These are phyloP conservation scores for Aphanomyces euteiches DNA, from an alignment of 352 stramenopile species.

Conservation along the genomic window DNA sequence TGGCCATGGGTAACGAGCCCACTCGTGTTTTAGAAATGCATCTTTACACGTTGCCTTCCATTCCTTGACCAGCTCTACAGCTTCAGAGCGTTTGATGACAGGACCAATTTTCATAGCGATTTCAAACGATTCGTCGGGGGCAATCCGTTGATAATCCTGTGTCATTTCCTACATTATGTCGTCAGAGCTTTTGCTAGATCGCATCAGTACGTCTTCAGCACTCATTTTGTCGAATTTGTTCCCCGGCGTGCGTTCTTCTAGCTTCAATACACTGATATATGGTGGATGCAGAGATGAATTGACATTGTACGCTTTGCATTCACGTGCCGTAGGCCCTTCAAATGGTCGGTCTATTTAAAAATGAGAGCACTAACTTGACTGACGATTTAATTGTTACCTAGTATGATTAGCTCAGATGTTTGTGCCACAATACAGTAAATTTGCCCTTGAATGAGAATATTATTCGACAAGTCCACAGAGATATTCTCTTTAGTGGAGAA, in stretches of 20 bases:
- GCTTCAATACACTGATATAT: slow-evolving; percentile 58
- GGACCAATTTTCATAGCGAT: slow-evolving; percentile 71
- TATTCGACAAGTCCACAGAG: slow-evolving; percentile 60
- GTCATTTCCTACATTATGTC: slow-evolving; percentile 55
- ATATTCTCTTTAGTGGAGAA: slow-evolving; percentile 48
- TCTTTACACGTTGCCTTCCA: slow-evolving; percentile 54
- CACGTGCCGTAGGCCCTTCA: slow-evolving; percentile 42
- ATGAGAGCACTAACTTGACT: too few species aligned
- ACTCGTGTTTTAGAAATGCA: slow-evolving; percentile 53
- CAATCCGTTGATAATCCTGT: slow-evolving; percentile 82
- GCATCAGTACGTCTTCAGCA: slow-evolving; percentile 52
- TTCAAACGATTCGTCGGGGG: slow-evolving; percentile 70
- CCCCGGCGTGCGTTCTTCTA: slow-evolving; percentile 68
- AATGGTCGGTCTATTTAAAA: slow-evolving; percentile 52
- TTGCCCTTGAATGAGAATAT: slow-evolving; percentile 49
- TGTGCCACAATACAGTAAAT: slow-evolving; percentile 41
- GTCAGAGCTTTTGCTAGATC: not conserved
- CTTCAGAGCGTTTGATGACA: slow-evolving; percentile 41
- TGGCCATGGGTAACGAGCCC: slow-evolving; percentile 17
- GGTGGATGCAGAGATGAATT: slow-evolving; percentile 45
- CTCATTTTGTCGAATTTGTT: slow-evolving; percentile 84
- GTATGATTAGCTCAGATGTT: not conserved
- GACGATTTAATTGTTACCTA: not conserved
- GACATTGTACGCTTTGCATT: slow-evolving; percentile 50
- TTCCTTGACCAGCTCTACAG: slow-evolving; percentile 49